Evolutionary conservation across 2,329 filamentous ascomycete species (phyloP), one percentile per base, ranked within the genome.

Genomic region (Ophiostoma quercus): DNA sequence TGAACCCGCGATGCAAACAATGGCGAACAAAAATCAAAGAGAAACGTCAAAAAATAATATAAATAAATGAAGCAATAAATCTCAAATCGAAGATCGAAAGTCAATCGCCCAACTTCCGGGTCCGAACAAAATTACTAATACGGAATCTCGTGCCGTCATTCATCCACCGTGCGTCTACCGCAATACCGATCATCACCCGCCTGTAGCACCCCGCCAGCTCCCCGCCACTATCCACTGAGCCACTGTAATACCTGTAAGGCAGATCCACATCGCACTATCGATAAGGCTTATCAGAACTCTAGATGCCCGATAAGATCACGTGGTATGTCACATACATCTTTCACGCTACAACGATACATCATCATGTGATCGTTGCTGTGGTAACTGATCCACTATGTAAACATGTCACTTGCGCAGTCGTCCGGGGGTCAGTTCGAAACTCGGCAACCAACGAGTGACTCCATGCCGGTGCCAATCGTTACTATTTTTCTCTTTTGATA

Each of bases 321-420:
- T 65, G 62, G 25, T 11, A 1, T 1, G 4, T 19, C 32, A 65
- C 60, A 5, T 6, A 19, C 9, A 34, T 0, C 9, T 9, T 8
- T 12, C 3, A 14, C 22, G 11, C 51, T 57, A 19, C 32, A 37
- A 37, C 4, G 16, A 34, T 16, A 34, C 60, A 9, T 11, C 22
- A 12, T 65, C 62, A 65, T 54, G 68, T 67, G 60, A 66, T n/a
- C 2, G 68, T 71, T 71, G 68, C 70, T 60, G 66, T 69, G 70
- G 66, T 34, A 71, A 71, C 70, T 5, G 32, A 19, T 68, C 57
- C 68, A 68, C 66, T 41, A 34, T 22, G 70, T 71, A 71, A 71
- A 71, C 70, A 71, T 67, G 47, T 70, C 70, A 67, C 70, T 47
- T 62, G 19, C 37, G 43, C 41, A 16, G 43, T 68, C 65, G 67